These are phyloP conservation scores for Phaseolus coccineus DNA, from an alignment of 331 rosid genomes.

Conservation along the genomic window DNA sequence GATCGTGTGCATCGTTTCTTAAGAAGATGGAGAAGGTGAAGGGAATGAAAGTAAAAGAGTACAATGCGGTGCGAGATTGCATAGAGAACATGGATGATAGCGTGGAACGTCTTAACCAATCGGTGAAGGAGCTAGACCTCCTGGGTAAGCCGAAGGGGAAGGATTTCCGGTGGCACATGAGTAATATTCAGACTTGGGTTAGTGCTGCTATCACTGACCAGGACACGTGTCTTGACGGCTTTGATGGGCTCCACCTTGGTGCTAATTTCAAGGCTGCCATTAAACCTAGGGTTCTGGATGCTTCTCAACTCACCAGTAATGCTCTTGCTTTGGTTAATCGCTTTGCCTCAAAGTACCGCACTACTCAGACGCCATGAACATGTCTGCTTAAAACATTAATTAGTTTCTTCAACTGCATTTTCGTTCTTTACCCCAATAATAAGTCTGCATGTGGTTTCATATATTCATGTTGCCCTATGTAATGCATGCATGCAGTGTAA, in stretches of 20 bases:
- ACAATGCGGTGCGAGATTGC: constrained; percentile 66
- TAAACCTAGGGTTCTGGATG: constrained; percentile 48
- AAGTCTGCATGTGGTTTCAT: background rate
- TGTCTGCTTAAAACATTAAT: background rate
- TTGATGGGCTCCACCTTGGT: constrained; percentile 47
- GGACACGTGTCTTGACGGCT: constrained; percentile 71
- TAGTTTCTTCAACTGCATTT: background rate
- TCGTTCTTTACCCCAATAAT: background rate
- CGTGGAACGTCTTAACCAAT: constrained; percentile 58
- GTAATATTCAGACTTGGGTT: constrained; percentile 85
- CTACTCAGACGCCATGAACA: background rate
- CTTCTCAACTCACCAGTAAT: constrained; percentile 76
- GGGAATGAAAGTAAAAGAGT: constrained; percentile 49
- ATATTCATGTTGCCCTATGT: background rate
- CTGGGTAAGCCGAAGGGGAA: constrained; percentile 45
- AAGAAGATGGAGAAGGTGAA: constrained; percentile 36
- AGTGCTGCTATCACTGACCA: constrained; percentile 78
- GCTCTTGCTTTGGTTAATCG: constrained; percentile 76
- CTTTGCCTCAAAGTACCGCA: constrained; percentile 49
- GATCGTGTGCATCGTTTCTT: constrained; percentile 52
- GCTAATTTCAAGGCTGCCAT: constrained; percentile 53
- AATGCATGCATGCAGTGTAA: background rate
- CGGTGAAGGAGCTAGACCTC: constrained; percentile 52
- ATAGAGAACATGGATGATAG: constrained; percentile 68
- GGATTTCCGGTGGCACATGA: constrained; percentile 67